Percentiles rank a stretch among this genome's conserved stretches.
Conservation (phyloP, 306 rosid genomes). For the Pterocarpus santalinus region DNA sequence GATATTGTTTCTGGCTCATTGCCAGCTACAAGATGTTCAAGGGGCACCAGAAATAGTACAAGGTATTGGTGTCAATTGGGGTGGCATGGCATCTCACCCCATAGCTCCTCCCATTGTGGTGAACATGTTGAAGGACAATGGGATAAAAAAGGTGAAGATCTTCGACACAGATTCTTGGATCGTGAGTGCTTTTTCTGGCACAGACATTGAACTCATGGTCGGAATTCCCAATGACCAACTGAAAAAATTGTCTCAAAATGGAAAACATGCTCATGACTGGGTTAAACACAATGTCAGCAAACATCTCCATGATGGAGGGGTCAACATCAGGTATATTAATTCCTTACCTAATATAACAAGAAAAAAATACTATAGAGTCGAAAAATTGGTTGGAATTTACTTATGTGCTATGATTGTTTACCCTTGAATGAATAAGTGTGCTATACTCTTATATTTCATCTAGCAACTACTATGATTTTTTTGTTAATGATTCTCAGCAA, state of each 20-base stretch:
- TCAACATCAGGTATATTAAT: conserved; percentile 64
- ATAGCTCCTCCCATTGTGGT: conserved; percentile 62
- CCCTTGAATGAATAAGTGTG: too few species aligned
- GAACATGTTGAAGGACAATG: conserved; percentile 70
- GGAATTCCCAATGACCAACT: conserved; percentile 80
- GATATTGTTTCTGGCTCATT: conserved; percentile 32
- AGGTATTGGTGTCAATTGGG: conserved; percentile 82
- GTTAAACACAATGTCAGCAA: conserved; percentile 68
- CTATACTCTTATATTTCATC: too few species aligned
- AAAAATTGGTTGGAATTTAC: too few species aligned
- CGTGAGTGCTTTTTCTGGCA: conserved; percentile 65
- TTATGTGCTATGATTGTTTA: too few species aligned
- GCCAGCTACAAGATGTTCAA: conserved; percentile 27
- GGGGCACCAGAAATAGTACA: not conserved
- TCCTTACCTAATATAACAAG: not conserved
- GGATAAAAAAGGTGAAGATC: conserved; percentile 70
- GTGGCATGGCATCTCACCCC: conserved; percentile 67
- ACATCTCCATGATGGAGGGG: conserved; percentile 58
- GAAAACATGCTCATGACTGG: conserved; percentile 58
- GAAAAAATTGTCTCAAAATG: conserved; percentile 38
- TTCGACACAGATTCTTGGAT: conserved; percentile 77
- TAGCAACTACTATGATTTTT: too few species aligned
- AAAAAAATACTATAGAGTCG: too few species aligned
- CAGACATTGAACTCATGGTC: conserved; percentile 71
- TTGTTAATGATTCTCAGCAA: too few species aligned